These are phyloP conservation scores for Multifurca ochricompacta DNA, from an alignment of 768 basidiomycete species.

Conservation along the genomic window DNA sequence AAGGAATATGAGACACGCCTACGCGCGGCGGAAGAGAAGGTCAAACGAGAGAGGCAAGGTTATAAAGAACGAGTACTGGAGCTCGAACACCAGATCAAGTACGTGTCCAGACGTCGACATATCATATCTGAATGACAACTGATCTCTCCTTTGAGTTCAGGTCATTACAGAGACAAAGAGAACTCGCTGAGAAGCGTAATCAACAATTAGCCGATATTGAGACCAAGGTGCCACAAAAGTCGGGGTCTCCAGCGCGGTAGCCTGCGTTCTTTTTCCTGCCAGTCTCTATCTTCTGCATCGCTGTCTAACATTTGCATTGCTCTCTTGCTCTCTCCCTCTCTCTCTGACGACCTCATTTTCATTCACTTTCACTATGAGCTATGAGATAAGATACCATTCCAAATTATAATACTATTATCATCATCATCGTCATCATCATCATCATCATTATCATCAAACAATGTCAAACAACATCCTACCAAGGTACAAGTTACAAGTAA, in stretches of 20 bases:
- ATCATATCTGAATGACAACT: conserved; percentile 1
- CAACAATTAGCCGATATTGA: conserved; percentile 47
- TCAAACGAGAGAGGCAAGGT: conserved; percentile 91
- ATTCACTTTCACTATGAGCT: conserved; percentile 1
- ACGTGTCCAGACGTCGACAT: too few relatives aligned
- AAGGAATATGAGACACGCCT: conserved; percentile 82
- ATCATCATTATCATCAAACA: too few relatives aligned
- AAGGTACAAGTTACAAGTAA: too few relatives aligned
- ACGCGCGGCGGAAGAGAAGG: conserved; percentile 80
- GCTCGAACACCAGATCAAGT: conserved; percentile 68
- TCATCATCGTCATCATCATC: background rate
- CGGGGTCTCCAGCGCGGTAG: conserved; percentile 13
- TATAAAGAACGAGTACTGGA: conserved; percentile 78
- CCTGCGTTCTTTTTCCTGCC: background rate
- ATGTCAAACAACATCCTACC: too few relatives aligned
- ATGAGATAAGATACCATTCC: conserved; percentile 10
- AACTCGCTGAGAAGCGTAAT: conserved; percentile 69
- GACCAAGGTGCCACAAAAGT: conserved; percentile 18
- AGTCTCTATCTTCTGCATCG: background rate
- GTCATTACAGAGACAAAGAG: conserved; percentile 68
- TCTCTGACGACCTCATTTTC: conserved; percentile 4
- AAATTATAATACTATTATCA: conserved; percentile 1
- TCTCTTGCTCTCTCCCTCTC: too few relatives aligned
- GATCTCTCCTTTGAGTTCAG: conserved; percentile 31
- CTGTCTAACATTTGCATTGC: conserved; percentile 8